Base-by-base conservation (phyloP, 2,329 filamentous ascomycete genomes). In the Cytospora piceae region DNA sequence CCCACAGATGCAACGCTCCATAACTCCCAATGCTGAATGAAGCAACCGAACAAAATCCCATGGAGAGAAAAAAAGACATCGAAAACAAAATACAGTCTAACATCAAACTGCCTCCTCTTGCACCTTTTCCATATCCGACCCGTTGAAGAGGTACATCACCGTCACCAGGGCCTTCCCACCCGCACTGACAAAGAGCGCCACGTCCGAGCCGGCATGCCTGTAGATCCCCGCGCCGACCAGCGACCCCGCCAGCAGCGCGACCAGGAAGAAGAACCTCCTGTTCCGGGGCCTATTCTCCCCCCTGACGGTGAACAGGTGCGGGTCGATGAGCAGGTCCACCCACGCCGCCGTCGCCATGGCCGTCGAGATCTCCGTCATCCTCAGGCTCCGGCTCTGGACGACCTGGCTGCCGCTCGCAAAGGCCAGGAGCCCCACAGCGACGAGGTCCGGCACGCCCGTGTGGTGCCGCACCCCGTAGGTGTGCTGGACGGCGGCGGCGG, bases 271-370 rank as follows among this genome's bases (percentile, higher is more conserved):
- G 4, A 81, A 73, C 3, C 85, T 75, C 6, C 85, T 75, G 42
- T 82, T 85, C 20, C 85, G 74, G 2, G 81, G 76, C 20, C 82
- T 75, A 70, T 88, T 88, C 17, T 77, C 70, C 11, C 56, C 29
- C n/a, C 42, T 61, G 27, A 74, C 11, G 5, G 72, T 74, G 22
- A 85, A 79, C 58, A 88, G 74, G 7, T 77, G 76, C 34, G 78
- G 78, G 71, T 89, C 86, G 62, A 87, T 83, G 60, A 87, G 73
- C 63, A 88, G 71, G 70, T 89, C 86, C 1, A 89, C 78, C 80
- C 84, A 88, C 1, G 86, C 86, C 0, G 86, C 85, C 6, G 86
- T 89, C 0, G 85, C 86, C 85, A 88, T 88, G 31, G 86, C 85
- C 0, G 87, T 89, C 65, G 80, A 86, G 70, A 89, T 88, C 73